Evolutionary conservation across 2,329 filamentous ascomycete species (phyloP), one percentile per base, ranked within the genome.

Genomic region (Orbilia oligospora): DNA sequence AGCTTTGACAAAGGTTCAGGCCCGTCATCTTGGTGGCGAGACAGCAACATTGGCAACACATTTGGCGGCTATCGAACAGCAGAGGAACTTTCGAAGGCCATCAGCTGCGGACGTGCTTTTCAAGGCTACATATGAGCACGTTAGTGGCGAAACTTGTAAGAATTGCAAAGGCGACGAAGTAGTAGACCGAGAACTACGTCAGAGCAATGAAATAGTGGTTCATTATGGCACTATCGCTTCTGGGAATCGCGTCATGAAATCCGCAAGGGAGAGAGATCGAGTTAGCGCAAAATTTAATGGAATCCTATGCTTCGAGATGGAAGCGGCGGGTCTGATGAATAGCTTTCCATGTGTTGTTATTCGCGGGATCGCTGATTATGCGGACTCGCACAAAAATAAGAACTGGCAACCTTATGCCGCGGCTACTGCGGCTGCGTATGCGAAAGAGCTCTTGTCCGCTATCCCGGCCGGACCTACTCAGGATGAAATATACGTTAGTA

Each of bases 191-290:
- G 51, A 18, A n/a, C 2, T 68, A 24, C 14, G 18, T n/a, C 14
- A 68, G 12, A 24, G 30, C n/a, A 48, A 58, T 46, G 14, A 18
- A 14, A 20, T 18, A n/a, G n/a, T n/a, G n/a, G 41, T 69, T 14
- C 65, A 69, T n/a, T 69, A 56, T 30, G 65, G 65, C 1, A 22
- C 27, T 5, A 69, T 69, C 16, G 65, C 65, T 10, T 69, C 65
- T 20, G 49, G 33, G 2, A 46, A 69, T 18, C 9, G 3, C 4
- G 65, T 69, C 10, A 69, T 69, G 49, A 69, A 48, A 27, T 9
- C 24, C 36, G 65, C 30, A 3, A 30, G 20, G 2, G 30, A 6
- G 3, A 18, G 65, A 30, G 65, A 69, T 22, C 10, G 46, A 48
- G 4, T 5, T 69, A 30, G 18, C 22, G 14, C 4, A 10, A 22